Percentiles rank a stretch among this genome's conserved stretches.
phyloP scores from a whole-genome alignment of 2,329 filamentous ascomycete genomes.

The Fusarium avenaceum region DNA sequence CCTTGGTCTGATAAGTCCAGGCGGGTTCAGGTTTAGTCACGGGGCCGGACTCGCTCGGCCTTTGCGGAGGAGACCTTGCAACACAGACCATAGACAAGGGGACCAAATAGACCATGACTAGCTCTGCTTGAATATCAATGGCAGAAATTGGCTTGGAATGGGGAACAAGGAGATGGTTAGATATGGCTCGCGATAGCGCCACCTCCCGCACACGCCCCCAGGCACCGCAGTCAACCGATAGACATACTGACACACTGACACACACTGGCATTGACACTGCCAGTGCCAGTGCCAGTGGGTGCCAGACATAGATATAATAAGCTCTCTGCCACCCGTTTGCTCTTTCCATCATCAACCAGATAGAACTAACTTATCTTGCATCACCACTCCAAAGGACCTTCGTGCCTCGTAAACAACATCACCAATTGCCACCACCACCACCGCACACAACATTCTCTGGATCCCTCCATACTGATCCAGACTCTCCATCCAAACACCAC shows the following conservation, averaged over 20 bases:
- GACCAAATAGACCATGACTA: slow-evolving; percentile 19
- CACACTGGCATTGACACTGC: background rate
- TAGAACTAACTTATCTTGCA: slow-evolving; percentile 43
- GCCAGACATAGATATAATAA: slow-evolving; percentile 32
- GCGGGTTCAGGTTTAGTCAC: slow-evolving; percentile 18
- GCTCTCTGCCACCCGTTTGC: slow-evolving; percentile 35
- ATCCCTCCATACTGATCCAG: slow-evolving; percentile 41
- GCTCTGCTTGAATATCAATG: slow-evolving; percentile 31
- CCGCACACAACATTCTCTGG: slow-evolving; percentile 14
- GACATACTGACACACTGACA: background rate
- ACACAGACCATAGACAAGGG: slow-evolving; percentile 3
- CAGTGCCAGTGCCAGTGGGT: slow-evolving; percentile 1
- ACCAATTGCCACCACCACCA: background rate
- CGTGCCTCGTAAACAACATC: slow-evolving; percentile 30
- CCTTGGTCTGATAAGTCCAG: slow-evolving; percentile 1
- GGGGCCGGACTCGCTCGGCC: slow-evolving; percentile 39
- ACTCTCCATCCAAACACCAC: slow-evolving; percentile 13
- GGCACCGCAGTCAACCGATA: slow-evolving; percentile 33
- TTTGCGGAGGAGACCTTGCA: slow-evolving; percentile 32
- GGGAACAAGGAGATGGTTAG: slow-evolving; percentile 19
- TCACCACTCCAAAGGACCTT: slow-evolving; percentile 18
- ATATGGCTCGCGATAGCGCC: slow-evolving; percentile 41
- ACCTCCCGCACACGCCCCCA: slow-evolving; percentile 38
- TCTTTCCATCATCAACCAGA: slow-evolving; percentile 17
- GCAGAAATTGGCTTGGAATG: slow-evolving; percentile 33